A percentile compares a stretch with the other conserved stretches of the same genome.
These are phyloP conservation scores for Phlebopus sp. DNA, from an alignment of 1,284 basidiomycete species.

Conservation along the genomic window DNA sequence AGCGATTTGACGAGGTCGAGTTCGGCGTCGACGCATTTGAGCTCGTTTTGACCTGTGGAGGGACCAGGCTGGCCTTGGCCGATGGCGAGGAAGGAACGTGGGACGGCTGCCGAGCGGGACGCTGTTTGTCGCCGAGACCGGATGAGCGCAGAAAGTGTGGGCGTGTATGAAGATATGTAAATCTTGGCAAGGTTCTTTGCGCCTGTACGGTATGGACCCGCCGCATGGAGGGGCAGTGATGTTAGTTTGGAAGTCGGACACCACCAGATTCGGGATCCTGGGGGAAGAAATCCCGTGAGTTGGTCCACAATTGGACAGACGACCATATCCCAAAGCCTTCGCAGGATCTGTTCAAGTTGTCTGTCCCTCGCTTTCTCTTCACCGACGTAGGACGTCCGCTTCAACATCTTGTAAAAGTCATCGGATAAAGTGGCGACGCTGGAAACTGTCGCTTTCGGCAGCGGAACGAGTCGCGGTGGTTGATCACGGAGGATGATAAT, in stretches of 20 bases:
- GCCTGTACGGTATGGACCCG: slow-evolving; percentile 28
- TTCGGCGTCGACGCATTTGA: slow-evolving; percentile 17
- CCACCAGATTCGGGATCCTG: slow-evolving; percentile 43
- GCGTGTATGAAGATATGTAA: slow-evolving; percentile 39
- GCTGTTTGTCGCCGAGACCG: slow-evolving; percentile 3
- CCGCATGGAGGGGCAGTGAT: slow-evolving; percentile 40
- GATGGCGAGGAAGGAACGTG: slow-evolving; percentile 21
- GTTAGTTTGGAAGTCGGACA: slow-evolving; percentile 38
- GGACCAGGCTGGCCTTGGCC: slow-evolving; percentile 16
- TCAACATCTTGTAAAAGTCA: slow-evolving; percentile 13
- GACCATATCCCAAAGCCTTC: slow-evolving; percentile 33
- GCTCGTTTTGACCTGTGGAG: slow-evolving; percentile 2
- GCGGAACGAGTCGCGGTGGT: slow-evolving; percentile 20
- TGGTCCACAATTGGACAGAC: slow-evolving; percentile 29
- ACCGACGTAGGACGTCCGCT: slow-evolving; percentile 12
- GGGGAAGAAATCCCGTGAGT: slow-evolving; percentile 18
- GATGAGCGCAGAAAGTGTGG: slow-evolving; percentile 34
- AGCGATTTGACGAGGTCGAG: slow-evolving; percentile 17
- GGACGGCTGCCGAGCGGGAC: background rate
- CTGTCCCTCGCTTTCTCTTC: slow-evolving; percentile 25
- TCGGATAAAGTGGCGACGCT: slow-evolving; percentile 14
- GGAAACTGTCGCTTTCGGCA: slow-evolving; percentile 16
- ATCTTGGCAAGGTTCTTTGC: slow-evolving; percentile 26
- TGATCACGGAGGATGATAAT: slow-evolving; percentile 25
- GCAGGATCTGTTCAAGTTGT: slow-evolving; percentile 19